These are phyloP conservation scores for Aspergillus carbonarius DNA, from an alignment of 2,329 filamentous ascomycete species.

Conservation along the genomic window DNA sequence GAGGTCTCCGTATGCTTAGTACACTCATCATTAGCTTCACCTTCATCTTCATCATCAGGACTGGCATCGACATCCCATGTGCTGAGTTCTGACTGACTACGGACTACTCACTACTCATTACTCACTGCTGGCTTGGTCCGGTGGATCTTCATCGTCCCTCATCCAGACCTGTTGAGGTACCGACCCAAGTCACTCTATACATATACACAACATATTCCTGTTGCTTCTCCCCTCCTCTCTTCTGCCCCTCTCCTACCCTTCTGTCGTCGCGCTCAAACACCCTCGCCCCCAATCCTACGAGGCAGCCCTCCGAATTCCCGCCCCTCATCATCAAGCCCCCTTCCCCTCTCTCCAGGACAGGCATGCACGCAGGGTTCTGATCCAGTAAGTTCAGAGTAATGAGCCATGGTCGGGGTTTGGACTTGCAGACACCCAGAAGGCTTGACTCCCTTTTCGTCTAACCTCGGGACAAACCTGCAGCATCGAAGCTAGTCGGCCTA, in stretches of 20 bases:
- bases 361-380: background rate
- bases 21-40: background rate
- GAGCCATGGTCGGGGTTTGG: background rate
- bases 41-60: no score
- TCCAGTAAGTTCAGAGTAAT: background rate
- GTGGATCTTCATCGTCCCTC: background rate
- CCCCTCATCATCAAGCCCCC: background rate
- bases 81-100: background rate
- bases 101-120: background rate
- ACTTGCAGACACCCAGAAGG: background rate
- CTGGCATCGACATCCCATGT: background rate
- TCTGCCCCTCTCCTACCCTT: background rate
- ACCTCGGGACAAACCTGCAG: slow-evolving; percentile 1
- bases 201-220: background rate
- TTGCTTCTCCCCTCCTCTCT: background rate
- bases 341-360: no score
- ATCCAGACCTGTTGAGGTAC: background rate
- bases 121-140: background rate
- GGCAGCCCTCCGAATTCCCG: background rate
- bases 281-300: background rate
- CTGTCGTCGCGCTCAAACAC: background rate
- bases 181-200: background rate
- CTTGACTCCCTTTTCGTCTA: slow-evolving; percentile 3
- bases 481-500: background rate
- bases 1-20: background rate